Conservation (phyloP, 2,329 filamentous ascomycete species). For the Fusarium mangiferae region DNA sequence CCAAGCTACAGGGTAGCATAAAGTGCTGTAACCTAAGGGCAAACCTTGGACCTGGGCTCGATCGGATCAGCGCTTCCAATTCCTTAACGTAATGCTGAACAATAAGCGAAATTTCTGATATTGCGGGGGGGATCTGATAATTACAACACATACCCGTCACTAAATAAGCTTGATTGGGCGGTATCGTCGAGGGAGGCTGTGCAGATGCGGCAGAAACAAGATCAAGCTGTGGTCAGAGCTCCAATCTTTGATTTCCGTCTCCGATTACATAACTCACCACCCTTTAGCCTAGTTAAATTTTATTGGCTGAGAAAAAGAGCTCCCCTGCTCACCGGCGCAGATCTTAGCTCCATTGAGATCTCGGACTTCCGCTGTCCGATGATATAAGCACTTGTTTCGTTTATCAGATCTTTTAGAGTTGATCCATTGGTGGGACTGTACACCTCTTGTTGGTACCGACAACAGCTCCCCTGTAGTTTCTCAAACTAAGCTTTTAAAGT, state of each 20-base stretch:
- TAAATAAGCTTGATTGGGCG: not conserved
- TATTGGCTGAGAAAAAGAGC: fast-evolving
- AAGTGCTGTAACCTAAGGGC: not conserved
- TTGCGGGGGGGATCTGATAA: not conserved
- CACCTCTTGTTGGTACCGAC: not conserved
- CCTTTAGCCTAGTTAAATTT: fast-evolving
- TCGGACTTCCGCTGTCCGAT: not conserved
- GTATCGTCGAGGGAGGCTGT: not conserved
- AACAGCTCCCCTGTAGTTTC: not conserved
- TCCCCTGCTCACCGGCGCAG: not conserved
- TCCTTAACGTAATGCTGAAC: not conserved
- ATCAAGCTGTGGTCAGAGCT: not conserved
- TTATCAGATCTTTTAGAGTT: not conserved
- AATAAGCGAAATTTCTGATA: not conserved
- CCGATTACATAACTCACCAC: not conserved
- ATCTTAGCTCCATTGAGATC: not conserved
- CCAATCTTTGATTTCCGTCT: not conserved
- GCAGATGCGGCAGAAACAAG: not conserved
- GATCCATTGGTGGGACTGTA: not conserved
- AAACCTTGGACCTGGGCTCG: not conserved
- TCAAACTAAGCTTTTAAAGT: not conserved
- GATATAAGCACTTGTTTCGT: not conserved
- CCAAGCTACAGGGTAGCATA: not conserved
- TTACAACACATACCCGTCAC: not conserved
- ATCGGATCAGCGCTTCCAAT: not conserved